phyloP scores from a whole-genome alignment of 805 yeast species.

The Candida xyloterini region DNA sequence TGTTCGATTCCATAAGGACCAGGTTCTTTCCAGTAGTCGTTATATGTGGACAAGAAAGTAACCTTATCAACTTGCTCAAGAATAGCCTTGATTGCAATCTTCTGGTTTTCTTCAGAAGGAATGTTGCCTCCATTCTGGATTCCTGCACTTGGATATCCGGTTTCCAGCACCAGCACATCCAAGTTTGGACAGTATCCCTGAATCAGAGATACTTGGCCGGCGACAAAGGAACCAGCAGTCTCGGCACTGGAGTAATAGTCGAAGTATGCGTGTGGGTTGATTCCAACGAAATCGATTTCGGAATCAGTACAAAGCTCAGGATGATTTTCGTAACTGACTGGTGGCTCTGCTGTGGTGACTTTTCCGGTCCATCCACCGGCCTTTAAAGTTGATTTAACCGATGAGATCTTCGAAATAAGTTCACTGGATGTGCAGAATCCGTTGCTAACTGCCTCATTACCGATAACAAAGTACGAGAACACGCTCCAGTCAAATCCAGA shows the following conservation, averaged over 20 bases:
- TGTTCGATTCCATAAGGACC: conserved; percentile 86
- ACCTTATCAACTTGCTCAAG: conserved; percentile 56
- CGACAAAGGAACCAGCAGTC: conserved; percentile 68
- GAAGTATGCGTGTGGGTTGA: conserved; percentile 86
- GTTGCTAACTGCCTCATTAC: conserved; percentile 80
- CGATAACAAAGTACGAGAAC: conserved; percentile 76
- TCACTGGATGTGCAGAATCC: conserved; percentile 59
- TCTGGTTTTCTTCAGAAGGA: conserved; percentile 70
- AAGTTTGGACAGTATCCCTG: conserved; percentile 53
- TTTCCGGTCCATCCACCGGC: conserved; percentile 74
- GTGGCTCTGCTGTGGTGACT: conserved; percentile 87
- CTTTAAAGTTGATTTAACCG: conserved; percentile 56
- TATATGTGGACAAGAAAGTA: conserved; percentile 73
- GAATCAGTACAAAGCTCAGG: conserved; percentile 69
- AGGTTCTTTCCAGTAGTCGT: conserved; percentile 85
- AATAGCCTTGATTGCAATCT: conserved; percentile 62
- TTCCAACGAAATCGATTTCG: conserved; percentile 77
- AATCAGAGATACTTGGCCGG: conserved; percentile 57
- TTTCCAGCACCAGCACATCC: conserved; percentile 68
- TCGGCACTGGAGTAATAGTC: conserved; percentile 58
- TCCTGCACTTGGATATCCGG: conserved; percentile 87
- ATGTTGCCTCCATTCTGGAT: conserved; percentile 65
- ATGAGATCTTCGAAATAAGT: conserved; percentile 60
- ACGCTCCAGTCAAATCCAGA: conserved; percentile 63
- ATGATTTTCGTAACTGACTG: conserved; percentile 61